phyloP scores from a whole-genome alignment of 306 rosid species.

The Spatholobus suberectus region DNA sequence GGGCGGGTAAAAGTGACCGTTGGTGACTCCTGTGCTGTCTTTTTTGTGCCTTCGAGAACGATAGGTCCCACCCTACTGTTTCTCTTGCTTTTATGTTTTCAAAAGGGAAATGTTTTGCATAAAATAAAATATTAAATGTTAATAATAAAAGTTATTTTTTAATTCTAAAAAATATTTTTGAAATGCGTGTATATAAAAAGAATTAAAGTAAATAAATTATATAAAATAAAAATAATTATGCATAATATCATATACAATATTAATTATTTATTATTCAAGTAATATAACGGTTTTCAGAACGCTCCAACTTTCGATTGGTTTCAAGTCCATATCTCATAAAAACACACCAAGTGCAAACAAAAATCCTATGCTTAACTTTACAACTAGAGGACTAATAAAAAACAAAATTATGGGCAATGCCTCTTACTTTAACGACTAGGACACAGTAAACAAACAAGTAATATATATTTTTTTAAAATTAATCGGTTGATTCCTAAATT shows the following conservation, averaged over 20 bases:
- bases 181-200: background rate
- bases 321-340: background rate
- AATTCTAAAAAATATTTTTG: background rate
- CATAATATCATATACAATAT: background rate
- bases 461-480: no score
- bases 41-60: background rate
- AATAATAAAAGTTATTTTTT: background rate
- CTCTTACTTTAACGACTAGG: slow-evolving; percentile 11
- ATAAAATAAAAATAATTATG: background rate
- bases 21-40: background rate
- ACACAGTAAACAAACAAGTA: slow-evolving; percentile 1
- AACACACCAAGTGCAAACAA: background rate
- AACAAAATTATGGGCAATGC: background rate
- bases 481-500: no score
- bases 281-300: background rate
- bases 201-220: background rate
- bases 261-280: background rate
- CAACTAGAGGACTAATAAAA: background rate
- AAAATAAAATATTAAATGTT: background rate
- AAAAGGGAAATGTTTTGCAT: background rate
- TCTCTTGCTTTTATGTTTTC: background rate
- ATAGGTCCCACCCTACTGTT: background rate
- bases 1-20: background rate
- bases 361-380: background rate
- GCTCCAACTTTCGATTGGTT: background rate